Conservation (phyloP, 2,329 filamentous ascomycete genomes). For the Nigrograna mackinnonii region DNA sequence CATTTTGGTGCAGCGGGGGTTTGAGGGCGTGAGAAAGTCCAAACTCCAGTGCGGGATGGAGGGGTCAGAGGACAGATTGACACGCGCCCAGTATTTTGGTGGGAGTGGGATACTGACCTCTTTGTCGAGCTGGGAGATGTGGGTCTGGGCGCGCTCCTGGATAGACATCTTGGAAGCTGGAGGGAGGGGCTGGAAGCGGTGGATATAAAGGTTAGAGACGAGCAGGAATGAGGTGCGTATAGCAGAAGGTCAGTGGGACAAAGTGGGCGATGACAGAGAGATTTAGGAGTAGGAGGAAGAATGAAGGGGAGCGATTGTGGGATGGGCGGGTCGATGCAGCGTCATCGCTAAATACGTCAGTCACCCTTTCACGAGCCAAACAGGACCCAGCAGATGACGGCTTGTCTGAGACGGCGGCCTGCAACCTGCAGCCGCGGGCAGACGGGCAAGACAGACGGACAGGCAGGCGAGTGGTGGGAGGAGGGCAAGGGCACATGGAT, state of each 20-base stretch:
- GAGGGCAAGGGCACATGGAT: too few relatives aligned
- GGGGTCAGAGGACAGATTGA: too few relatives aligned
- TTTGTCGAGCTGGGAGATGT: slow-evolving; percentile 78
- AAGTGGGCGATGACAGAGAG: slow-evolving; percentile 16
- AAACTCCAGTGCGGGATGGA: too few relatives aligned
- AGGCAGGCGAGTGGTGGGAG: too few relatives aligned
- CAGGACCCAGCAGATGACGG: slow-evolving; percentile 6
- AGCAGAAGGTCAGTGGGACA: slow-evolving; percentile 7
- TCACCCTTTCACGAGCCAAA: slow-evolving; percentile 34
- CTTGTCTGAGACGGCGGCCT: slow-evolving; percentile 1
- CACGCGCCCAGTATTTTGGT: too few relatives aligned
- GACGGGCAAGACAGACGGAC: too few relatives aligned
- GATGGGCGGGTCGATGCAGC: slow-evolving; percentile 21
- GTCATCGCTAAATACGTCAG: slow-evolving; percentile 41
- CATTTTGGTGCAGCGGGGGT: slow-evolving; percentile 8
- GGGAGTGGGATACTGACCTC: slow-evolving; percentile 63
- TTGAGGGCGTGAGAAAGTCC: too few relatives aligned
- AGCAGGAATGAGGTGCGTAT: slow-evolving; percentile 8
- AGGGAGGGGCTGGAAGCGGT: slow-evolving; percentile 2
- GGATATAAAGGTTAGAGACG: slow-evolving; percentile 6
- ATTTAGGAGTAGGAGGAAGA: slow-evolving; percentile 12
- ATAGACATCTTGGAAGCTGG: slow-evolving; percentile 63
- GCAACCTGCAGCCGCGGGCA: neutral
- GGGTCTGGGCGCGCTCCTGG: slow-evolving; percentile 76
- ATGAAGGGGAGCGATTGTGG: slow-evolving; percentile 27